A percentile compares a stretch with the other conserved stretches of the same genome.
Evolutionary conservation across 768 basidiomycete species (phyloP).

Genomic region (Mycena sanguinolenta): DNA sequence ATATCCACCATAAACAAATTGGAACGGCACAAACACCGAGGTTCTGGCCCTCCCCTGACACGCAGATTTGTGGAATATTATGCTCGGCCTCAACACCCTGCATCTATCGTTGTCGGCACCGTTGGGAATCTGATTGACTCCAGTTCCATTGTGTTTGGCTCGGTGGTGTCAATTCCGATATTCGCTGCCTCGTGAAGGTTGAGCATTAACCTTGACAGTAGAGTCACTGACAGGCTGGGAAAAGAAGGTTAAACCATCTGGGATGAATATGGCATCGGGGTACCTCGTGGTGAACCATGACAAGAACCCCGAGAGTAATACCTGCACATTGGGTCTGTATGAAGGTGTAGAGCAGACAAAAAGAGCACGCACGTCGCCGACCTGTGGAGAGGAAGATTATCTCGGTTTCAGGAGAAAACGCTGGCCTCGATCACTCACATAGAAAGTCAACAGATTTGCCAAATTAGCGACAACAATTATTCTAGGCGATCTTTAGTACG

Average conservation of each 20-base stretch:
- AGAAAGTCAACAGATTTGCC: conserved; percentile 11
- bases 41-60: too few species aligned
- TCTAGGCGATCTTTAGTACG: neutral
- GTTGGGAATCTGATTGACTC: conserved; percentile 16
- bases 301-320: conserved; percentile 6
- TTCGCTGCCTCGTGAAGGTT: conserved; percentile 17
- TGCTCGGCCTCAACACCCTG: conserved; percentile 9
- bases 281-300: conserved; percentile 21
- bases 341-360: neutral
- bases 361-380: conserved; percentile 13
- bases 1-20: too few species aligned
- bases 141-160: conserved; percentile 6
- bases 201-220: conserved; percentile 14
- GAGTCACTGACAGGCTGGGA: conserved; percentile 11
- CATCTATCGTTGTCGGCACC: conserved; percentile 17
- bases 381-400: conserved; percentile 2
- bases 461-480: conserved; percentile 15
- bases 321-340: conserved; percentile 1
- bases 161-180: conserved; percentile 12
- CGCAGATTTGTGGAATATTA: too few species aligned
- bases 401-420: neutral
- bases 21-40: too few species aligned
- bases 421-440: conserved; percentile 4
- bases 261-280: conserved; percentile 1
- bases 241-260: conserved; percentile 3